A percentile compares a stretch with the other conserved stretches of the same genome.
Evolutionary conservation across 192 early-diverging fungal species (phyloP).

Genomic region (Coemansia sp.): DNA sequence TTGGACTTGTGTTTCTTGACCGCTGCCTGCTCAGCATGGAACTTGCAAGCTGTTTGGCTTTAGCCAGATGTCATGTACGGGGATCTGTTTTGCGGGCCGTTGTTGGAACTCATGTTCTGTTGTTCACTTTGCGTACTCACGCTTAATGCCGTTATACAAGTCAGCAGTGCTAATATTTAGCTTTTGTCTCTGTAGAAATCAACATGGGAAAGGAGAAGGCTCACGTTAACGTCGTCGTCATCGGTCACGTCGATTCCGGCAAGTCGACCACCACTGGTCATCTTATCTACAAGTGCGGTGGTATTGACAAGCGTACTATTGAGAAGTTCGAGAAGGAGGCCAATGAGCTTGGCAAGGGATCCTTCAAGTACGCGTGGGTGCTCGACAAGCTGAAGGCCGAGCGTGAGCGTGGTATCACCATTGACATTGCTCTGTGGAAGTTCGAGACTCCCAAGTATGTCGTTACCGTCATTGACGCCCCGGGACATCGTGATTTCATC

Average conservation of each 20-base stretch:
- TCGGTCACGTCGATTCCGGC: conserved; percentile 99
- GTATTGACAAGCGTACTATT: conserved; percentile 99
- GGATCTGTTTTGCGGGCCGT: too few species aligned
- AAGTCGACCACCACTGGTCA: conserved; percentile 99
- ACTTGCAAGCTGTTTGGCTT: too few species aligned
- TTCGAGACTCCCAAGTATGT: conserved; percentile 95
- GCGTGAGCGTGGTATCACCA: conserved; percentile 99
- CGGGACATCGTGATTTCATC: conserved; percentile 99
- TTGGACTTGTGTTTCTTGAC: background rate
- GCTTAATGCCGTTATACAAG: background rate
- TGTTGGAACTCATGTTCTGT: background rate
- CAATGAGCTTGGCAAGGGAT: conserved; percentile 98
- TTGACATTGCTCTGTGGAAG: conserved; percentile 97
- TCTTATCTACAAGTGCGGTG: conserved; percentile 99
- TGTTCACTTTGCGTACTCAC: background rate
- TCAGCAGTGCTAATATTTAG: background rate
- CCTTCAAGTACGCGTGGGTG: conserved; percentile 99
- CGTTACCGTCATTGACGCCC: conserved; percentile 99
- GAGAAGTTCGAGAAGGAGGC: conserved; percentile 99
- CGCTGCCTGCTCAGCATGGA: background rate
- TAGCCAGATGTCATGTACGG: too few species aligned
- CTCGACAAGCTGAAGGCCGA: conserved; percentile 99
- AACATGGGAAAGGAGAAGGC: conserved; percentile 85
- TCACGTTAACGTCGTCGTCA: conserved; percentile 94
- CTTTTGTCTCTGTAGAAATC: conserved; percentile 13